These are phyloP conservation scores for Inonotus hispidus DNA, from an alignment of 1,284 basidiomycete genomes.

Conservation along the genomic window DNA sequence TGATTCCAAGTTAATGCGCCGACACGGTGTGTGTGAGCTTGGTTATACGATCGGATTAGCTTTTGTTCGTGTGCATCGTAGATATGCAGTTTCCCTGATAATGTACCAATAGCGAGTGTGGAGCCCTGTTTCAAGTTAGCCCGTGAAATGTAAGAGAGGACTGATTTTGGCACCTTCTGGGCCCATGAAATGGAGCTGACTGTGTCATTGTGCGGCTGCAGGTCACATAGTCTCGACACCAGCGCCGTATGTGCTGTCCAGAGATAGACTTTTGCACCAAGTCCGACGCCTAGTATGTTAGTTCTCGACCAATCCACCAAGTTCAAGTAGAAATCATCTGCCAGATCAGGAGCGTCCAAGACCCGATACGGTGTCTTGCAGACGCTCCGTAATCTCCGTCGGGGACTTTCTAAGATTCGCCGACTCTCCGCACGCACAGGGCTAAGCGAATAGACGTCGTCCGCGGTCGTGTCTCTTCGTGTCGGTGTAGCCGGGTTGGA, in stretches of 20 bases:
- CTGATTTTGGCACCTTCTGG: constrained; percentile 58
- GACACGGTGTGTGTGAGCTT: constrained; percentile 85
- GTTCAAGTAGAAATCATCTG: constrained; percentile 98
- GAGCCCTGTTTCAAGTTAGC: constrained; percentile 50
- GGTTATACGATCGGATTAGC: constrained; percentile 79
- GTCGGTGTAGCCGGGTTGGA: constrained; percentile 53
- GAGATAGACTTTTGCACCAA: constrained; percentile 90
- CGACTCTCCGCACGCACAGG: constrained; percentile 86
- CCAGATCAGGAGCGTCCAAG: constrained; percentile 93
- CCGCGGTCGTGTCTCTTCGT: constrained; percentile 67
- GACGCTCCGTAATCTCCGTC: constrained; percentile 76
- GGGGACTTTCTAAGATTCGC: constrained; percentile 79
- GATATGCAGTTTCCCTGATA: constrained; percentile 84
- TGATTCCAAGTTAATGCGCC: constrained; percentile 95
- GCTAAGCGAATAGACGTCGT: constrained; percentile 86
- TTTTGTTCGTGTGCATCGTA: constrained; percentile 87
- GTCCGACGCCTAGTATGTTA: constrained; percentile 91
- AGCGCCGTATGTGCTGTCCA: constrained; percentile 94
- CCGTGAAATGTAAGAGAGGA: not conserved
- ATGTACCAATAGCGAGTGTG: constrained; percentile 88
- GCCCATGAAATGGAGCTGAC: constrained; percentile 92
- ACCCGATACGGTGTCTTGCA: constrained; percentile 98
- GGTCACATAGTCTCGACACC: constrained; percentile 89
- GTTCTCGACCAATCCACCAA: constrained; percentile 96
- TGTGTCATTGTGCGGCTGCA: constrained; percentile 55